Base-by-base conservation (phyloP, 805 yeast genomes). In the Starmerella riodocensis region DNA sequence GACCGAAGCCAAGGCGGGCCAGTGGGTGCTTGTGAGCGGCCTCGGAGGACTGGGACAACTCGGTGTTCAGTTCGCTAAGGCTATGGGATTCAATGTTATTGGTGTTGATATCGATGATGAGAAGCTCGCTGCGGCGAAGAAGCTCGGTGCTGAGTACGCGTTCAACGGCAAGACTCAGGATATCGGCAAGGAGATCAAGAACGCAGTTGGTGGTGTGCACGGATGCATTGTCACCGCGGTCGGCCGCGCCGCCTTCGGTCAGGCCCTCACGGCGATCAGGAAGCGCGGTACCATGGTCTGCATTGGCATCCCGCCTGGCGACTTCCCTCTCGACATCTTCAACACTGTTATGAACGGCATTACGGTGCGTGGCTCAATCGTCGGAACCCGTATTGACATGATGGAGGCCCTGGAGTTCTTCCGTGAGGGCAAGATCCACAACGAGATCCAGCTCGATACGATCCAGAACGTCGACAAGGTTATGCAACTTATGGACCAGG, bases 341-440 rank as follows among this genome's bases (percentile, higher is more conserved):
- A 65, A 68, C 49, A 74, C 79, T 37, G 93, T 82, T 45, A 76
- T 78, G 51, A 78, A 71, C 64, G 73, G 82, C 43, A 66, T 78
- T 59, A 66, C 67, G 55, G 76, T 82, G 57, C 73, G 68, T 60
- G 93, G 91, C 53, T 80, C 93, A 38, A 79, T 79, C 58, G 93
- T 82, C 47, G 94, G 93, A 54, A 80, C 80, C 74, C 77, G 93
- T 65, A 78, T 79, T 49, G 94, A 83, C 64, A 73, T 88, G 49
- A 71, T 77, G 48, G 86, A 80, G 67, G 85, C 88, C 40, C 62
- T 79, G 49, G 81, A 76, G 53, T 78, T 79, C 70, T 77, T 76
- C 62, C 47, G 67, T 51, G 69, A 82, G 60, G 88, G 86, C 47
- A 64, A 74, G 57, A 78, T 78, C 58, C 67, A 70, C 60, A 71